Conservation (phyloP, 371 early-diverging fungal species). For the Mortierella sp. region DNA sequence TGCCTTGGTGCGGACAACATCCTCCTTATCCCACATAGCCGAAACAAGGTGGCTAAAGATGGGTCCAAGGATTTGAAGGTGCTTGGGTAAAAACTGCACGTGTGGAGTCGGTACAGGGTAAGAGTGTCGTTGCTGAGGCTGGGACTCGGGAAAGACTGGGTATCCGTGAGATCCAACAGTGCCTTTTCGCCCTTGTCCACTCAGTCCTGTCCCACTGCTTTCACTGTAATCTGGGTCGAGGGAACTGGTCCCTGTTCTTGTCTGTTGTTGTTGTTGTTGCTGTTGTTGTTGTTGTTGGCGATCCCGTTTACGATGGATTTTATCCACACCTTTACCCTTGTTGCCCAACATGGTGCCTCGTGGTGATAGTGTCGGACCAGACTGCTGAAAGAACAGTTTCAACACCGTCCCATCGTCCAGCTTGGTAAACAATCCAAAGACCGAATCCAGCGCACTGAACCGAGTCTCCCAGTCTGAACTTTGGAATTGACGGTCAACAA, state of each 20-base stretch:
- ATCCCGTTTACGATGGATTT: conserved; percentile 11
- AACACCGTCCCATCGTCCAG: conserved; percentile 37
- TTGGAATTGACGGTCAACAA: conserved; percentile 16
- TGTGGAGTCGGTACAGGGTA: neutral
- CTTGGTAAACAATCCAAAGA: conserved; percentile 48
- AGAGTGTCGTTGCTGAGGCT: neutral
- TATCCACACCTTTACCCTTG: conserved; percentile 33
- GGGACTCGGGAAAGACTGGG: neutral
- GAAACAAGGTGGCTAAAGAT: conserved; percentile 46
- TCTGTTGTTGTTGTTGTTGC: too few relatives aligned
- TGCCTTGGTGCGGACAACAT: conserved; percentile 50
- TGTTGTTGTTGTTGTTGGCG: conserved; percentile 9
- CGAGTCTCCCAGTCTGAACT: conserved; percentile 41
- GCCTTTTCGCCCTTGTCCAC: conserved; percentile 3
- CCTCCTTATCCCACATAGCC: conserved; percentile 53
- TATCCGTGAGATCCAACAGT: neutral
- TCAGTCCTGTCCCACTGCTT: conserved; percentile 13
- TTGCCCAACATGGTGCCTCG: conserved; percentile 19
- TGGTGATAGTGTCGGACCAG: neutral
- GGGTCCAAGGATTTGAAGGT: conserved; percentile 39
- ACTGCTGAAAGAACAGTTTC: conserved; percentile 34
- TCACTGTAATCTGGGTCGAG: conserved; percentile 17
- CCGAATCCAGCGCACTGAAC: conserved; percentile 37
- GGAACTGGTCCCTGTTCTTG: conserved; percentile 5
- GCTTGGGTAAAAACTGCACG: conserved; percentile 29